These are phyloP conservation scores for Trypanosoma cruzi DNA, from an alignment of 208 protist genomes.

Conservation along the genomic window DNA sequence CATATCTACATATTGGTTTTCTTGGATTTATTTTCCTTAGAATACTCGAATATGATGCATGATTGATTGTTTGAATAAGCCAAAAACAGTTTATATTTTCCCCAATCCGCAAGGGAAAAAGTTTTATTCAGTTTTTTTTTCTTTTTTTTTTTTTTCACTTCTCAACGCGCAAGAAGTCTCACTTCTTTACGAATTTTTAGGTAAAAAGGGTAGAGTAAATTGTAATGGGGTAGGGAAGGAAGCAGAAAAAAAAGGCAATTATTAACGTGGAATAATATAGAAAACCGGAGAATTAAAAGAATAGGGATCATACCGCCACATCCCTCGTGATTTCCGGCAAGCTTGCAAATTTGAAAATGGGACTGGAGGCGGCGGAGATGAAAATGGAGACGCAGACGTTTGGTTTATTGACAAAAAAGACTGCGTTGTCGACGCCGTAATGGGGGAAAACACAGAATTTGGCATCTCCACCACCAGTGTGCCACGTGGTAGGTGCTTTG, in stretches of 20 bases:
- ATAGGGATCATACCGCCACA: constrained; percentile 19
- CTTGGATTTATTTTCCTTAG: no score
- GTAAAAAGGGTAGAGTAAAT: background rate
- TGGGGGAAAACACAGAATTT: background rate
- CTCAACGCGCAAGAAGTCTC: background rate
- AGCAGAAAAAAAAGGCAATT: constrained; percentile 5
- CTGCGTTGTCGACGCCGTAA: background rate
- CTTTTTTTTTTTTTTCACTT: background rate
- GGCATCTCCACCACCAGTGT: constrained; percentile 60
- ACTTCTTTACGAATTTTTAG: background rate
- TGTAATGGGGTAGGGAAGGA: background rate
- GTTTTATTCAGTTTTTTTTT: background rate
- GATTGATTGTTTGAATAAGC: background rate
- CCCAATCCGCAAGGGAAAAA: background rate
- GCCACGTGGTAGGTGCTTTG: constrained; percentile 68
- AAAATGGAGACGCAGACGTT: background rate
- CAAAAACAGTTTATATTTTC: background rate
- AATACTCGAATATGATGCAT: no score
- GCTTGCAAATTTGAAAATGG: background rate
- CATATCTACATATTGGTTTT: background rate
- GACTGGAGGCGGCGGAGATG: background rate
- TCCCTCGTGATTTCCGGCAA: background rate
- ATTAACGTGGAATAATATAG: background rate
- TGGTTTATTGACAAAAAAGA: background rate
- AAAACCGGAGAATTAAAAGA: constrained; percentile 3